A percentile compares a stretch with the other conserved stretches of the same genome.
Evolutionary conservation across 2,329 filamentous ascomycete species (phyloP).

Genomic region (Pseudogymnoascus sp.): DNA sequence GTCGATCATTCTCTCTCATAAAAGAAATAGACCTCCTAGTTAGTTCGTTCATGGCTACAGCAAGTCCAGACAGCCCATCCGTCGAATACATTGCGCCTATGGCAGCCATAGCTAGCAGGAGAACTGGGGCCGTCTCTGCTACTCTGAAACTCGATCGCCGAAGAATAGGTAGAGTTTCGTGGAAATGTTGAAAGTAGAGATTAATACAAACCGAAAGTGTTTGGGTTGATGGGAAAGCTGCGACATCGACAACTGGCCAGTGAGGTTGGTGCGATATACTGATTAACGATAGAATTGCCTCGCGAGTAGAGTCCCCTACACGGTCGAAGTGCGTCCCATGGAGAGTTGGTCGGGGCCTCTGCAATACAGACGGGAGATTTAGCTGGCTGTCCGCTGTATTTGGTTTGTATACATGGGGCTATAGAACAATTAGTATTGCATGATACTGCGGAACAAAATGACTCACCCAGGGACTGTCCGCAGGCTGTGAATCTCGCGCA

Average conservation of each 20-base stretch:
- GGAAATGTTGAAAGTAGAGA: conserved; percentile 16
- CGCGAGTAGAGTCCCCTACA: conserved; percentile 12
- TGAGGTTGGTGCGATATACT: conserved; percentile 12
- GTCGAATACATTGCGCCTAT: conserved; percentile 14
- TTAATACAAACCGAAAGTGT: conserved; percentile 14
- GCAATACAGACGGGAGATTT: conserved; percentile 11
- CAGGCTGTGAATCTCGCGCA: conserved; percentile 11
- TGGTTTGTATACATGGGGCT: conserved; percentile 16
- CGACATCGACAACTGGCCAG: conserved; percentile 13
- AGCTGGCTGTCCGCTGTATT: conserved; percentile 13
- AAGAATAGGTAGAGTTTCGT: conserved; percentile 14
- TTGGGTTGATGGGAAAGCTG: conserved; percentile 14
- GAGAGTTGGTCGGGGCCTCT: conserved; percentile 11
- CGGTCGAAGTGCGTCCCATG: conserved; percentile 9
- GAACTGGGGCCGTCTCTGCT: not conserved
- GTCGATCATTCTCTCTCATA: conserved; percentile 14
- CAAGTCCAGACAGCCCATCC: conserved; percentile 11
- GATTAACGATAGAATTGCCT: conserved; percentile 13
- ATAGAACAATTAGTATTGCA: not conserved
- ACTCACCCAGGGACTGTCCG: conserved; percentile 14
- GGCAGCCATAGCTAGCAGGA: conserved; percentile 11
- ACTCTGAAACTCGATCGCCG: conserved; percentile 20
- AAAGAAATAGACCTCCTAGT: conserved; percentile 13
- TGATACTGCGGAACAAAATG: not conserved
- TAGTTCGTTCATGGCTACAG: conserved; percentile 14